Percentiles rank a stretch among this genome's conserved stretches.
These are phyloP conservation scores for Saccharata proteae DNA, from an alignment of 2,329 filamentous ascomycete genomes.

Conservation along the genomic window DNA sequence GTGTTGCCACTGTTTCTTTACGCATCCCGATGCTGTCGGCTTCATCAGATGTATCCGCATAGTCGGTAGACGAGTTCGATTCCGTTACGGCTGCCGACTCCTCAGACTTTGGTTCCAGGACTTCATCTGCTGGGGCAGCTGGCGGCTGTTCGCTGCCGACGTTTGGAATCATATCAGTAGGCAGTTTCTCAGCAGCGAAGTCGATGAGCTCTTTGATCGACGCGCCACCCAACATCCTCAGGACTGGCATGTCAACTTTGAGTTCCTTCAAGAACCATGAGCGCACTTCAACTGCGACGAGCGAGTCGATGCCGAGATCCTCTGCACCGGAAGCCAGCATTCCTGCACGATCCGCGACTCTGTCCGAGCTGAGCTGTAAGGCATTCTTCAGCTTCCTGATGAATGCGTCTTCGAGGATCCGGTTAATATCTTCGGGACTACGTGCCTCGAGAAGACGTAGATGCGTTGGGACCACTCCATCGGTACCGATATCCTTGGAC, in stretches of 20 bases:
- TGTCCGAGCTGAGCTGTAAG: not conserved
- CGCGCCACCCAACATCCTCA: constrained; percentile 31
- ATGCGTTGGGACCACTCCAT: not conserved
- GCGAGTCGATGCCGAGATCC: constrained; percentile 24
- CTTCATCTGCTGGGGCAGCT: not conserved
- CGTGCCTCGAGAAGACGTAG: not conserved
- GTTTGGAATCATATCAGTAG: constrained; percentile 1
- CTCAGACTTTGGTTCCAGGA: not conserved
- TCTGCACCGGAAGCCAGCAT: constrained; percentile 13
- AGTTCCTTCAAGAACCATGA: constrained; percentile 39
- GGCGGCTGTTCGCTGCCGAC: not conserved
- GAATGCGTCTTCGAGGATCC: constrained; percentile 1
- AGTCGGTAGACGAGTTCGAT: not conserved
- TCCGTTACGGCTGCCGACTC: not conserved
- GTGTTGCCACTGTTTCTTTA: not conserved
- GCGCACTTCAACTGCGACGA: constrained; percentile 29
- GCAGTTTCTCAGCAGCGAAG: constrained; percentile 9
- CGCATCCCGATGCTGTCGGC: too few species aligned
- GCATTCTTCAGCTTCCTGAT: not conserved
- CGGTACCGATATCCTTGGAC: not conserved
- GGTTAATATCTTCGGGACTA: not conserved
- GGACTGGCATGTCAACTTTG: constrained; percentile 32
- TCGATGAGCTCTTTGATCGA: constrained; percentile 9
- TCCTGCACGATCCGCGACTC: not conserved
- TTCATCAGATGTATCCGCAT: not conserved